Evolutionary conservation across 2,329 filamentous ascomycete species (phyloP).

Genomic region (Fusarium sp.): DNA sequence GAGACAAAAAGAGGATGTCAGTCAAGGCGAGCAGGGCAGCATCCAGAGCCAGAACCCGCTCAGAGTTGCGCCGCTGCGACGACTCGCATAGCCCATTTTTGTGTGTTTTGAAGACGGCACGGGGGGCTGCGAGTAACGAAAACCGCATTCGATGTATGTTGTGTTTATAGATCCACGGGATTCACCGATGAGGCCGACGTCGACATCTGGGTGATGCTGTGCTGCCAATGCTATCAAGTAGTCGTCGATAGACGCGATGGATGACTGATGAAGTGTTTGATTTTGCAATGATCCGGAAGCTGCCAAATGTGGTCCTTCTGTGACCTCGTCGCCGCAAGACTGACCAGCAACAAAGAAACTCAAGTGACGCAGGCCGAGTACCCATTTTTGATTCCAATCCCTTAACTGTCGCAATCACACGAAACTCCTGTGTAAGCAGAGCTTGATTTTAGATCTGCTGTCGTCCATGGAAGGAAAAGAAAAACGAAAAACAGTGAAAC

Average conservation of each 20-base stretch:
- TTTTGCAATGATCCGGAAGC: constrained; percentile 55
- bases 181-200: constrained; percentile 50
- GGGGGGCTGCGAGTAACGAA: constrained; percentile 45
- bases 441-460: constrained; percentile 45
- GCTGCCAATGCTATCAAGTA: constrained; percentile 53
- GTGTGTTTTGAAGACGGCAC: constrained; percentile 46
- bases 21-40: constrained; percentile 39
- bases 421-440: constrained; percentile 52
- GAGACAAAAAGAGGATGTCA: constrained; percentile 45
- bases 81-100: constrained; percentile 41
- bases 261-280: constrained; percentile 55
- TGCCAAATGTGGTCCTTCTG: constrained; percentile 54
- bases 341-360: constrained; percentile 52
- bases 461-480: constrained; percentile 46
- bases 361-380: constrained; percentile 51
- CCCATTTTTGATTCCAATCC: constrained; percentile 51
- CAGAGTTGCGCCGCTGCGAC: constrained; percentile 44
- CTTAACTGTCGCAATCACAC: constrained; percentile 53
- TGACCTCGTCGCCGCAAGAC: constrained; percentile 53
- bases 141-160: constrained; percentile 49
- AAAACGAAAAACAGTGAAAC: constrained; percentile 42
- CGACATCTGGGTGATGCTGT: constrained; percentile 50
- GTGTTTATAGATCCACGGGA: constrained; percentile 49
- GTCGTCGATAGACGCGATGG: constrained; percentile 52
- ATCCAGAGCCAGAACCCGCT: constrained; percentile 32